A percentile compares a stretch with the other conserved stretches of the same genome.
phyloP scores from a whole-genome alignment of 2,329 filamentous ascomycete genomes.

The Cladosporium phlei region DNA sequence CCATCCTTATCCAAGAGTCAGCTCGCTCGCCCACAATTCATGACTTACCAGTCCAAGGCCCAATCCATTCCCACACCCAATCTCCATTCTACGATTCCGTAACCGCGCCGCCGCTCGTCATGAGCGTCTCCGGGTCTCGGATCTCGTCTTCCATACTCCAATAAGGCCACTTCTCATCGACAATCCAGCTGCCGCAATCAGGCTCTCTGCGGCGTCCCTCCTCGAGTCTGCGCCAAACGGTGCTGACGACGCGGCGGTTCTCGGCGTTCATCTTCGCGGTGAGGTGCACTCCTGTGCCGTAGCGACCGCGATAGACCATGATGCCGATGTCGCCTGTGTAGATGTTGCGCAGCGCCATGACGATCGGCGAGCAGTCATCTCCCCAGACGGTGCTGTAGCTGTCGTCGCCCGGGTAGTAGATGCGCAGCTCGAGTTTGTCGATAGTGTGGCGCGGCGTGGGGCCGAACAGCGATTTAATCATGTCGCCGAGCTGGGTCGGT shows the following conservation, averaged over 20 bases:
- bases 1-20: no score
- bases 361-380: conserved; percentile 35
- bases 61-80: conserved; percentile 8
- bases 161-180: conserved; percentile 29
- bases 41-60: conserved; percentile 1
- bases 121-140: conserved; percentile 1
- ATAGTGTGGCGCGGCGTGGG: conserved; percentile 20
- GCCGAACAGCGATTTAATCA: conserved; percentile 33
- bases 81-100: conserved; percentile 8
- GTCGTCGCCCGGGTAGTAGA: conserved; percentile 37
- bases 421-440: conserved; percentile 35
- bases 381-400: conserved; percentile 37
- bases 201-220: conserved; percentile 25
- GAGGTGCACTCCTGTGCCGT: conserved; percentile 31
- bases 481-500: conserved; percentile 28
- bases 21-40: neutral
- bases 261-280: conserved; percentile 17
- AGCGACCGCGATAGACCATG: conserved; percentile 30
- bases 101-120: conserved; percentile 6
- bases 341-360: conserved; percentile 35
- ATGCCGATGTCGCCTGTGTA: conserved; percentile 35
- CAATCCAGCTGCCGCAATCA: conserved; percentile 27
- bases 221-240: conserved; percentile 29
- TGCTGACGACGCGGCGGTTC: conserved; percentile 24
- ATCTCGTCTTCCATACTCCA: conserved; percentile 19